phyloP scores from a whole-genome alignment of 2,329 filamentous ascomycete species.

The Aspergillus pseudonomiae region DNA sequence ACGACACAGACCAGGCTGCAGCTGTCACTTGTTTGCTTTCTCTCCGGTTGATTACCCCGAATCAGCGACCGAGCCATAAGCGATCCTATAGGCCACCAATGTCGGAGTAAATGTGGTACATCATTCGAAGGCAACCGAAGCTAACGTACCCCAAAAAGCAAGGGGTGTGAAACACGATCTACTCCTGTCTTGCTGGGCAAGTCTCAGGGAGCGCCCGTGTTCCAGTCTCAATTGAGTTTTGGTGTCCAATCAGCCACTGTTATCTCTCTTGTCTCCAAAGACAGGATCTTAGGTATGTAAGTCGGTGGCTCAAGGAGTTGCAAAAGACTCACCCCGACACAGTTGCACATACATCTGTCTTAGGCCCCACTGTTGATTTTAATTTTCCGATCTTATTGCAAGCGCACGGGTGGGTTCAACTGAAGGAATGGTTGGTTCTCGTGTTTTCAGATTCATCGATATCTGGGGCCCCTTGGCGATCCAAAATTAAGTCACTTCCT shows the following conservation, averaged over 20 bases:
- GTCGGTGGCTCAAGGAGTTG: background rate
- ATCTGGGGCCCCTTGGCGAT: background rate
- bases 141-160: constrained; percentile 20
- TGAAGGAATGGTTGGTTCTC: constrained; percentile 1
- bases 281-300: background rate
- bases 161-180: constrained; percentile 26
- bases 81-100: background rate
- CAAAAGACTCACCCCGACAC: background rate
- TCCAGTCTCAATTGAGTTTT: constrained; percentile 4
- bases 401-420: background rate
- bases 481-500: constrained; percentile 1
- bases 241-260: background rate
- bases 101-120: constrained; percentile 9
- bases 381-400: background rate
- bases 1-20: background rate
- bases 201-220: constrained; percentile 17
- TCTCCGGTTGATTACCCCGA: constrained; percentile 3
- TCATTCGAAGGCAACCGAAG: background rate
- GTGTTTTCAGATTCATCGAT: background rate
- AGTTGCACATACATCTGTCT: background rate
- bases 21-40: constrained; percentile 9
- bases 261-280: background rate
- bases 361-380: background rate
- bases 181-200: constrained; percentile 11
- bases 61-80: background rate